phyloP scores from a whole-genome alignment of 2,329 filamentous ascomycete genomes.

The Curvularia verruculosa region DNA sequence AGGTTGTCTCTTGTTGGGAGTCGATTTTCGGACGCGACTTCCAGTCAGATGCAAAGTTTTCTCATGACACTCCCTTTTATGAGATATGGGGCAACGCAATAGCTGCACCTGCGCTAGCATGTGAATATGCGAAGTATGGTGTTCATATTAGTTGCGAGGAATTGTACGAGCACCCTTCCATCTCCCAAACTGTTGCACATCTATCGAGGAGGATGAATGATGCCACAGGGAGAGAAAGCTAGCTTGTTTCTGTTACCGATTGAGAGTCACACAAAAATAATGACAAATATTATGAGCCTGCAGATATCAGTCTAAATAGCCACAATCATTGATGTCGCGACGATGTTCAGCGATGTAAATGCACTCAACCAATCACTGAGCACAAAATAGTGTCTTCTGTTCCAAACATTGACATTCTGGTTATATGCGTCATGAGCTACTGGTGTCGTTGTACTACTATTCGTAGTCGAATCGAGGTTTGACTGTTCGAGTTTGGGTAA shows the following conservation, averaged over 20 bases:
- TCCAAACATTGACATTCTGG: no score
- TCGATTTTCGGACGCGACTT: background rate
- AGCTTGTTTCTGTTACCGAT: background rate
- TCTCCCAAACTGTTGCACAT: background rate
- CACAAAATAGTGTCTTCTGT: no score
- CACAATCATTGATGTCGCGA: no score
- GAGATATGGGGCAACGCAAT: background rate
- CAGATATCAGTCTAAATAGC: no score
- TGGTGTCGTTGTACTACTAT: no score
- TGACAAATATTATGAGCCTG: background rate
- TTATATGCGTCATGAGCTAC: no score
- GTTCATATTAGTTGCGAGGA: background rate
- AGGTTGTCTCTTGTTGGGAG: background rate
- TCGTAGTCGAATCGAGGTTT: no score
- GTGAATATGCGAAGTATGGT: background rate
- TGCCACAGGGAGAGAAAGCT: background rate
- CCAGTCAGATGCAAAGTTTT: background rate
- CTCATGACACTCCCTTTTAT: background rate
- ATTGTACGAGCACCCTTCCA: background rate
- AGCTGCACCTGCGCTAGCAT: background rate
- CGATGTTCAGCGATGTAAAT: no score
- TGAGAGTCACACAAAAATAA: no score
- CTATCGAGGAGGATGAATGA: background rate
- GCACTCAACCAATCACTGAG: no score
- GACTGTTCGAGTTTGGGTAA: no score